phyloP scores from a whole-genome alignment of 495 filamentous ascomycete genomes.

The Neurospora sp. region DNA sequence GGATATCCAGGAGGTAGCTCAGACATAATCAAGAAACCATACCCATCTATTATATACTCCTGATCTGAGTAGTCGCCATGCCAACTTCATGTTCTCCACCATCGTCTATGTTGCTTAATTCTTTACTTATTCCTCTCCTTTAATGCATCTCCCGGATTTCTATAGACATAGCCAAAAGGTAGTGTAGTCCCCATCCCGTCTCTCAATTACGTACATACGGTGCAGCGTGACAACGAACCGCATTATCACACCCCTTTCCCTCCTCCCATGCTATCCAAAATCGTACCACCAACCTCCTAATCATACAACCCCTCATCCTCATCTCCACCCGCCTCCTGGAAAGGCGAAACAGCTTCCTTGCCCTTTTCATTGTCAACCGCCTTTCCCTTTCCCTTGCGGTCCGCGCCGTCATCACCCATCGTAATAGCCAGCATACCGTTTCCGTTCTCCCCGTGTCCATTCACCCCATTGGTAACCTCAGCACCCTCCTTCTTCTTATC shows the following conservation, averaged over 20 bases:
- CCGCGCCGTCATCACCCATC: conserved; percentile 9
- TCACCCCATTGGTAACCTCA: not conserved
- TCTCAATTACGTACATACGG: not conserved
- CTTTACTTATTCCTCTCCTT: not conserved
- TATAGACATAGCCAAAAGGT: not conserved
- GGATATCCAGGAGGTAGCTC: not conserved
- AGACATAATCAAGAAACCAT: not conserved
- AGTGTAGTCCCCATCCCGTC: not conserved
- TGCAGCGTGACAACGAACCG: not conserved
- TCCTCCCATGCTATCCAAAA: not conserved
- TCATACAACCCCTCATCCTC: conserved; percentile 28
- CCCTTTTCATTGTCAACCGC: conserved; percentile 29
- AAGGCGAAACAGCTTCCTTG: conserved; percentile 30
- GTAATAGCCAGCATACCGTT: not conserved
- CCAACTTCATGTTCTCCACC: not conserved
- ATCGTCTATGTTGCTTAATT: not conserved
- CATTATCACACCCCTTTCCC: not conserved
- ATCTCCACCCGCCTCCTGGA: conserved; percentile 10
- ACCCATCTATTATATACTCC: not conserved
- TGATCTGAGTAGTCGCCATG: not conserved
- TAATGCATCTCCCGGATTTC: not conserved
- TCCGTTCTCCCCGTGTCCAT: not conserved
- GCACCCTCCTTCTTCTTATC: not conserved
- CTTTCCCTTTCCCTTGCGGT: conserved; percentile 46
- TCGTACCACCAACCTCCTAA: conserved; percentile 1